Evolutionary conservation across 2,329 filamentous ascomycete species (phyloP).

Genomic region (Aspergillus fumigatiaffinis): DNA sequence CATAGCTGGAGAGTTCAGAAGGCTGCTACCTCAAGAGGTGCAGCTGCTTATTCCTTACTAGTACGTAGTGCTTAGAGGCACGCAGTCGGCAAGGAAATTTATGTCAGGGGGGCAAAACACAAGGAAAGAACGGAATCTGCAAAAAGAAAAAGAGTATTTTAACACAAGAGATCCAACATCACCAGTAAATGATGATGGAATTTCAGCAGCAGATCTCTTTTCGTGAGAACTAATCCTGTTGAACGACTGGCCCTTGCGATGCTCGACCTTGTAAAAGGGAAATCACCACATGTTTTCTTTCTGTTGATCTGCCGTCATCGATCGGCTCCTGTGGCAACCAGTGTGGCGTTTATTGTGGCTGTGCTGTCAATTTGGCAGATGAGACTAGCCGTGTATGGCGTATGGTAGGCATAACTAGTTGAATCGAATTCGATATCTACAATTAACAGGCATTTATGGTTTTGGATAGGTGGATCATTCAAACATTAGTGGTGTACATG

Average conservation of each 20-base stretch:
- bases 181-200: neutral
- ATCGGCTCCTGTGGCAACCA: conserved; percentile 18
- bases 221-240: neutral
- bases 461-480: neutral
- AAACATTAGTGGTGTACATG: neutral
- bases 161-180: conserved; percentile 16
- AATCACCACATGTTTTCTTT: conserved; percentile 12
- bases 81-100: conserved; percentile 1
- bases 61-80: neutral
- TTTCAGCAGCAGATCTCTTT: neutral
- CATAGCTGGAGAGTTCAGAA: conserved; percentile 38
- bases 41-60: conserved; percentile 13
- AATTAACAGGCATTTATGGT: neutral
- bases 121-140: neutral
- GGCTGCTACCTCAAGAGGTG: conserved; percentile 21
- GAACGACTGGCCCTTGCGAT: neutral
- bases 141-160: neutral
- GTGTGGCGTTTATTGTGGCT: conserved; percentile 11
- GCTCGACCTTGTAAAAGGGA: neutral
- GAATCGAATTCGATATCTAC: too few relatives aligned
- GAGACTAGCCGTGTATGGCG: neutral
- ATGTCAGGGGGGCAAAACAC: conserved; percentile 2
- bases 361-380: conserved; percentile 8
- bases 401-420: neutral
- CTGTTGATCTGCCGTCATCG: conserved; percentile 20